Conservation (phyloP, 2,329 filamentous ascomycete genomes). For the Diplodia intermedia region DNA sequence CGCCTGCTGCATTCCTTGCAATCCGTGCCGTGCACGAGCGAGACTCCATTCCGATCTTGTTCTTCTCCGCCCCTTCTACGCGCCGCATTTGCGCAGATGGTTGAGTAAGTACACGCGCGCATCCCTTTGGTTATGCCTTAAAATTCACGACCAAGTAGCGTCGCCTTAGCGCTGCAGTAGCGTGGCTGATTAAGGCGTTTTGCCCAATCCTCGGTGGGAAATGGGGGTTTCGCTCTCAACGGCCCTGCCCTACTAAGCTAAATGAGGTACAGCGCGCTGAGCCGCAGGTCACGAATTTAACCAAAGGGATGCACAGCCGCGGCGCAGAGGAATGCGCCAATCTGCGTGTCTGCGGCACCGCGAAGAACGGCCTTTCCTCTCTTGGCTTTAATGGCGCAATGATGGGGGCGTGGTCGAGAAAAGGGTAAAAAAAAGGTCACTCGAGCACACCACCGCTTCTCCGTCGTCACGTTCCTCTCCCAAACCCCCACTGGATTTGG, state of each 20-base stretch:
- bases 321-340: neutral
- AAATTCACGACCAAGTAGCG: no score
- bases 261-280: no score
- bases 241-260: no score
- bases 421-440: neutral
- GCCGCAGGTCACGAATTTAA: no score
- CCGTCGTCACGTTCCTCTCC: neutral
- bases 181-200: no score
- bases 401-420: neutral
- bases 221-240: no score
- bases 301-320: neutral
- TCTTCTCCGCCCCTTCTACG: conserved; percentile 7
- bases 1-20: conserved; percentile 1
- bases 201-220: no score
- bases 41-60: neutral
- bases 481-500: neutral
- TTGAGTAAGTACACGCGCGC: neutral
- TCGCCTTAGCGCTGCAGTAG: no score
- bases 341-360: conserved; percentile 1
- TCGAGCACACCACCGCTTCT: no score
- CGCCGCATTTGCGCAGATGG: conserved; percentile 3
- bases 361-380: neutral
- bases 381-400: neutral
- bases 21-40: no score
- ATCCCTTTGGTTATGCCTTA: no score